A percentile compares a stretch with the other conserved stretches of the same genome.
Evolutionary conservation across 2,329 filamentous ascomycete species (phyloP).

Genomic region (Pseudopithomyces maydicus): DNA sequence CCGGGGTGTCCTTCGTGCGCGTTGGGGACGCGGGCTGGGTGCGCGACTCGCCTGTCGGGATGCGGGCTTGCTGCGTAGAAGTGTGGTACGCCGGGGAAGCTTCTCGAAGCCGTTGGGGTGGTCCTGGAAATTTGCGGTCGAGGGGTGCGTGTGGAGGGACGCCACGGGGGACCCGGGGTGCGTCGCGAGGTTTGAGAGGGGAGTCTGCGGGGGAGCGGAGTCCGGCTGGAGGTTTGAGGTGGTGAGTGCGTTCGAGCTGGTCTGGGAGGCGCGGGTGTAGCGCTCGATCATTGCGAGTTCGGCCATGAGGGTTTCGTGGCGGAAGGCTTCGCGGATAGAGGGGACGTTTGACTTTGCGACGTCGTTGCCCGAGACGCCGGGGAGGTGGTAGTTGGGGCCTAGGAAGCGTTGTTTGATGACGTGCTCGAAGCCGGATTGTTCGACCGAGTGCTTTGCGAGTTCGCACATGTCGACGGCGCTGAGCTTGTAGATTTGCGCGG

Average conservation of each 20-base stretch:
- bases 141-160: conserved; percentile 49
- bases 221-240: conserved; percentile 40
- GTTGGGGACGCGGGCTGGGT: conserved; percentile 32
- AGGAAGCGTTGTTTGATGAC: conserved; percentile 91
- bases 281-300: conserved; percentile 72
- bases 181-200: conserved; percentile 34
- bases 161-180: conserved; percentile 46
- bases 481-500: conserved; percentile 97
- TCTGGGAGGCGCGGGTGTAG: conserved; percentile 47
- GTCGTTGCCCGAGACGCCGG: conserved; percentile 83
- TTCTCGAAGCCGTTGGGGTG: conserved; percentile 33
- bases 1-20: conserved; percentile 20
- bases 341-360: conserved; percentile 98
- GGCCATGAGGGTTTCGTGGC: conserved; percentile 82
- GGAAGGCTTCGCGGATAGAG: conserved; percentile 86
- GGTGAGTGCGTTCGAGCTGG: conserved; percentile 37
- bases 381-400: conserved; percentile 75
- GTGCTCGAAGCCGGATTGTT: conserved; percentile 91
- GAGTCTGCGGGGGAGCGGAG: conserved; percentile 30
- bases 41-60: conserved; percentile 29
- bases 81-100: conserved; percentile 33
- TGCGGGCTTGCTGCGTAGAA: conserved; percentile 45
- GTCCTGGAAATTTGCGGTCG: conserved; percentile 42
- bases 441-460: conserved; percentile 92
- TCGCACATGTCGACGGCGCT: conserved; percentile 98